These are phyloP conservation scores for Microbotryum scabiosae DNA, from an alignment of 1,284 basidiomycete species.

Conservation along the genomic window DNA sequence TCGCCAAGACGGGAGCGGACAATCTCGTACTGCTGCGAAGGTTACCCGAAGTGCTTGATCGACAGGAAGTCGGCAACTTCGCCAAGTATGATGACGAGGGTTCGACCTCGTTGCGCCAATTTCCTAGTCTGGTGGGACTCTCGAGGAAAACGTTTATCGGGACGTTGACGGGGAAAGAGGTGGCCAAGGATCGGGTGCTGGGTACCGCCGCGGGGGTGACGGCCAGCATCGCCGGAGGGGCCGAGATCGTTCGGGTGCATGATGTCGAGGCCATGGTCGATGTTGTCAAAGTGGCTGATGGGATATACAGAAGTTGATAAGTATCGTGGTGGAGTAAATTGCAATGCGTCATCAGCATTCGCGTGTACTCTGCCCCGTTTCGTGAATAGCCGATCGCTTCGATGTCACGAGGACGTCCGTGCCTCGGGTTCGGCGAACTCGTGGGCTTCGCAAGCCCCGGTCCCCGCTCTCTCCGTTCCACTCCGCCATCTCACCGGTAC, in stretches of 20 bases:
- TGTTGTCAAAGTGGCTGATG: slow-evolving; percentile 50
- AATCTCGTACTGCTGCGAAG: slow-evolving; percentile 63
- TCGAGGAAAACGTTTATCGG: slow-evolving; percentile 81
- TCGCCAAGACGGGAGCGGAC: slow-evolving; percentile 74
- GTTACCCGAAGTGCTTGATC: slow-evolving; percentile 47
- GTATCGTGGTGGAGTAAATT: too few relatives aligned
- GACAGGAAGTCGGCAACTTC: slow-evolving; percentile 1
- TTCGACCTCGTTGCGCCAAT: slow-evolving; percentile 47
- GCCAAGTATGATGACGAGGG: slow-evolving; percentile 12
- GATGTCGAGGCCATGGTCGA: slow-evolving; percentile 64
- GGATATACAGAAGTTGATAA: slow-evolving; percentile 37
- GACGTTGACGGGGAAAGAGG: slow-evolving; percentile 45
- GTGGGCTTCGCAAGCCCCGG: too few relatives aligned
- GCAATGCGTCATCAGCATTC: too few relatives aligned
- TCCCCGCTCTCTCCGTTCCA: too few relatives aligned
- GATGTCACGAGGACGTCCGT: too few relatives aligned
- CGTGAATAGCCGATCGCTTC: too few relatives aligned
- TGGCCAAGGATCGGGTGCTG: slow-evolving; percentile 59
- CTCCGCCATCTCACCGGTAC: too few relatives aligned
- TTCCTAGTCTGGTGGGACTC: slow-evolving; percentile 65
- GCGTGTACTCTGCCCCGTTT: too few relatives aligned
- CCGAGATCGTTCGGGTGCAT: slow-evolving; percentile 73
- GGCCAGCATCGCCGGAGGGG: slow-evolving; percentile 66
- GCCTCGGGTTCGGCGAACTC: too few relatives aligned
- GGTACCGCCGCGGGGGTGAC: slow-evolving; percentile 75